Base-by-base conservation (phyloP, 2,329 filamentous ascomycete genomes). In the Parastagonospora nodorum region DNA sequence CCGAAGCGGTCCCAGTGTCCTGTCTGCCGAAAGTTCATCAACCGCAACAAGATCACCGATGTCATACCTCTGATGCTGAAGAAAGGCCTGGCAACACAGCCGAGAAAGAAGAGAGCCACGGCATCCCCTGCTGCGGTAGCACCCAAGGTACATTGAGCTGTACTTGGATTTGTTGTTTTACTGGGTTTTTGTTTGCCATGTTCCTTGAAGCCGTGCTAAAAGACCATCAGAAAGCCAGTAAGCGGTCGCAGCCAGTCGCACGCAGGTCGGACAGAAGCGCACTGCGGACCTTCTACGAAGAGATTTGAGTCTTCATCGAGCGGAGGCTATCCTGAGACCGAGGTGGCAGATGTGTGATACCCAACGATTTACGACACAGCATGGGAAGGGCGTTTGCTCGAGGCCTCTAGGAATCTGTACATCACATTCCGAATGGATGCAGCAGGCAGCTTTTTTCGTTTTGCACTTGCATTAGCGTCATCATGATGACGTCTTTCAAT, bases 1-100 rank as follows among this genome's bases (percentile, higher is more conserved):
- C 75, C 72, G 1, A 77, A 70, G 38, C 70, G 71, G 16, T 73
- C 72, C 0, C 75, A 76, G 44, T 82, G 80, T 56, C 79, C 80
- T 7, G 75, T 80, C 8, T 79, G 78, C 56, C 68, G 79, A 35
- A 80, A 79, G 55, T 61, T 66, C 35, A 72, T 79, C 50, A 73
- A 65, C 36, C 69, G 74, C 39, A 71, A 60, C 38, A 78, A 71
- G 53, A 59, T 63, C 12, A 58, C 61, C n/a, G 75, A 78, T 48
- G 72, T 77, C 35, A 75, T 80, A 15, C 74, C 75, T 3, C 50
- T 73, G 2, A 58, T 77, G 8, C 63, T 79, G 53, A 78, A 69
- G 61, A 75, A 74, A 53, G 71, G 69, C 0, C 43, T 71, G 15
- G 57, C 65, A 2, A 72, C 71, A 6, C 72, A 74, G 48, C 71